Evolutionary conservation across 2,329 filamentous ascomycete genomes (phyloP), one percentile per base, ranked within the genome.

Genomic region (Penicillium sp.): DNA sequence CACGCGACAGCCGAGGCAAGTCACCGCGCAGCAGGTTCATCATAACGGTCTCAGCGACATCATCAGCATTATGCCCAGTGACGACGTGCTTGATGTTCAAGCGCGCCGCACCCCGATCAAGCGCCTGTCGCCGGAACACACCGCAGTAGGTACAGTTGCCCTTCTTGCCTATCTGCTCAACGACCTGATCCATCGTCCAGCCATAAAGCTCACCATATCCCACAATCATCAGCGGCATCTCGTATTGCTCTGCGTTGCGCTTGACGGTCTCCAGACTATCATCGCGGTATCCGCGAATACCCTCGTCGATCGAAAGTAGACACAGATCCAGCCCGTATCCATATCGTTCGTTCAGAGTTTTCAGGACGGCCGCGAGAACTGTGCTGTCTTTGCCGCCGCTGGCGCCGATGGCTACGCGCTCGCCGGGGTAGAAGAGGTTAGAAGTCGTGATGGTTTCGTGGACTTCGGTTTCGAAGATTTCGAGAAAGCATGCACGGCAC

Each of bases 121-220:
- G 77, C 1, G 93, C 93, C 72, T 98, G 93, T 48, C 94, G 80
- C 44, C 93, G 79, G 65, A 98, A 98, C 14, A 98, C 93, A 11
- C 93, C 93, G 63, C 93, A 98, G 64, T 98, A 98, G 24, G 94
- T 98, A 77, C 93, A 98, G 69, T 98, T 98, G 24, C 91, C 90
- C 69, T 96, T 97, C 74, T 96, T 97, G 11, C 93, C 93, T 41
- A 98, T 87, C 39, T 91, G 88, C 61, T 90, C 87, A 3, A 98
- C 94, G 8, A 98, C 93, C 64, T 97, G 89, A 63, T 98, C 93
- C 93, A 98, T 98, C 1, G 90, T 96, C 93, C 93, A 98, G 7
- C 91, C 93, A 66, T 98, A 98, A 8, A 98, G 75, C 62, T 96
- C 87, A 44, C 85, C 85, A 62, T 98, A 98, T 40, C 91, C 89